Evolutionary conservation across 192 early-diverging fungal genomes (phyloP).

Genomic region (Coemansia sp.): DNA sequence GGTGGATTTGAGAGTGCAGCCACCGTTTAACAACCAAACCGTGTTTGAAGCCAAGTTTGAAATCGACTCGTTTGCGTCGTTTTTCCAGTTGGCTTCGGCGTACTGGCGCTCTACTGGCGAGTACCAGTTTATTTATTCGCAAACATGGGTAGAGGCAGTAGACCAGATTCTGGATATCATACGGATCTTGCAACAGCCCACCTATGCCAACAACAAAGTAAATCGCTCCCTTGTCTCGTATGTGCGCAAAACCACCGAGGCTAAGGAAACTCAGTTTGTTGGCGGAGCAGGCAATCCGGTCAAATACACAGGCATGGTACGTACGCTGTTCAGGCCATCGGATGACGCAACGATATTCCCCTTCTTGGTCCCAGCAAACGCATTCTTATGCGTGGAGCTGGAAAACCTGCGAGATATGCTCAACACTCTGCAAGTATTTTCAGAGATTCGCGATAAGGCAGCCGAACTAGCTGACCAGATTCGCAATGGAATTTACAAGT

Average conservation of each 20-base stretch:
- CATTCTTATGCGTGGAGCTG: slow-evolving; percentile 60
- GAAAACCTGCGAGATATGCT: slow-evolving; percentile 47
- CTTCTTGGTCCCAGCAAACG: slow-evolving; percentile 49
- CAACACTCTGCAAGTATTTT: slow-evolving; percentile 16
- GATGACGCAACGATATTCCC: slow-evolving; percentile 46
- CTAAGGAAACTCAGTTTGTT: slow-evolving; percentile 49
- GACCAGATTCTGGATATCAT: slow-evolving; percentile 42
- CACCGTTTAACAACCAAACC: slow-evolving; percentile 20
- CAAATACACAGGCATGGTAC: slow-evolving; percentile 44
- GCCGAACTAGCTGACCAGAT: slow-evolving; percentile 49
- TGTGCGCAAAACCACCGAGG: slow-evolving; percentile 12
- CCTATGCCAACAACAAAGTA: slow-evolving; percentile 11
- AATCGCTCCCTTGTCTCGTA: slow-evolving; percentile 19
- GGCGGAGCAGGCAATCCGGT: slow-evolving; percentile 39
- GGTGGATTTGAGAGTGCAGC: slow-evolving; percentile 13
- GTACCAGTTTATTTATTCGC: slow-evolving; percentile 25
- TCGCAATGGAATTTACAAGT: slow-evolving; percentile 50
- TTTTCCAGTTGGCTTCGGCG: slow-evolving; percentile 55
- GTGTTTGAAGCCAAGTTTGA: slow-evolving; percentile 66
- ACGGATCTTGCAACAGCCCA: slow-evolving; percentile 40
- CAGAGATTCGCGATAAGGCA: slow-evolving; percentile 42
- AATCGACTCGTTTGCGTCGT: slow-evolving; percentile 66
- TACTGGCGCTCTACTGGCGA: slow-evolving; percentile 58
- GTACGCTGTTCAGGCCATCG: slow-evolving; percentile 40
- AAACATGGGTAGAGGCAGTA: slow-evolving; percentile 55